Evolutionary conservation across 2,329 filamentous ascomycete genomes (phyloP).

Genomic region (Aspergillus fructus): DNA sequence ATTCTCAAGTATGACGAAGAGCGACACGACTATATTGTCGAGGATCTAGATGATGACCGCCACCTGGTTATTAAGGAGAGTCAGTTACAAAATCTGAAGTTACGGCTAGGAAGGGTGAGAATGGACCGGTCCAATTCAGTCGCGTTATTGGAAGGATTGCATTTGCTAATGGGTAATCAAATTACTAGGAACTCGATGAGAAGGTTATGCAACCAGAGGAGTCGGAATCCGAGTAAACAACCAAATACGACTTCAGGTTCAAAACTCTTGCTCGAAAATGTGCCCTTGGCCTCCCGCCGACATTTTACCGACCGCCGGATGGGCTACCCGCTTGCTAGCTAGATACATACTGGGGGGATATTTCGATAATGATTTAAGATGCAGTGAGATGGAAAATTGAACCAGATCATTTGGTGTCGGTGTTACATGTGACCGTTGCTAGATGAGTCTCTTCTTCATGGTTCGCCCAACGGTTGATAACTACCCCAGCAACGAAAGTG

Average conservation of each 20-base stretch:
- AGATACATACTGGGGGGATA: background rate
- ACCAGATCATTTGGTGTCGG: background rate
- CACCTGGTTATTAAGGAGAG: slow-evolving; percentile 49
- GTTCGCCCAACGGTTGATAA: background rate
- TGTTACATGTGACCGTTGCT: background rate
- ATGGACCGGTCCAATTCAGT: background rate
- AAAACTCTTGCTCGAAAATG: background rate
- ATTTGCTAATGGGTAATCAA: background rate
- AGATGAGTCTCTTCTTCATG: background rate
- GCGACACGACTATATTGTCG: slow-evolving; percentile 48
- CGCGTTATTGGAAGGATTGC: background rate
- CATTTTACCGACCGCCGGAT: background rate
- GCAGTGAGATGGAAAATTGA: too few relatives aligned
- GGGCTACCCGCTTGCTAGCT: background rate
- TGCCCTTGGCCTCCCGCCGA: background rate
- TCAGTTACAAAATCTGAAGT: slow-evolving; percentile 44
- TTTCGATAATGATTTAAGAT: background rate
- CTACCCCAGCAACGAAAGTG: background rate
- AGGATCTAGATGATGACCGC: slow-evolving; percentile 48
- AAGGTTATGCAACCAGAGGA: slow-evolving; percentile 50
- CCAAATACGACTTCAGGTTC: background rate
- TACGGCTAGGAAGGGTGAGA: slow-evolving; percentile 40
- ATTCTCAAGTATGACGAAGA: slow-evolving; percentile 50
- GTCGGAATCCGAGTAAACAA: slow-evolving; percentile 42
- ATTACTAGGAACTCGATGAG: slow-evolving; percentile 45